Percentiles rank a stretch among this genome's conserved stretches.
phyloP scores from a whole-genome alignment of 768 basidiomycete species.

The Rhodotorula taiwanensis region DNA sequence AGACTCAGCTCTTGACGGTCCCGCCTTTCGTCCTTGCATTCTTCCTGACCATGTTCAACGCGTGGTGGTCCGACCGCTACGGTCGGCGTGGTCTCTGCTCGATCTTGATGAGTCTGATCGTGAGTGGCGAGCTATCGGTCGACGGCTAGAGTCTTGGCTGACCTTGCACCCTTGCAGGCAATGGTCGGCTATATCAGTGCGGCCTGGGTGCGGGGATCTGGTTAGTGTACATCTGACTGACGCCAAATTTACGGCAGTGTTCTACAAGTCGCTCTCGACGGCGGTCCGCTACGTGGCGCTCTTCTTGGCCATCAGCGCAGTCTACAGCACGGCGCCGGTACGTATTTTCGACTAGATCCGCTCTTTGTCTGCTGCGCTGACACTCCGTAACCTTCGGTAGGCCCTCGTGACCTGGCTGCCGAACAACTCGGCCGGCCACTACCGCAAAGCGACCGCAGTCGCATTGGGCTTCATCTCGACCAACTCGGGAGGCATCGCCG shows the following conservation, averaged over 20 bases:
- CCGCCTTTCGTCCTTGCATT: constrained; percentile 28
- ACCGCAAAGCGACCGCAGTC: constrained; percentile 21
- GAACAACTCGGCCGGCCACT: constrained; percentile 25
- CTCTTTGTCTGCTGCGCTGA: neutral
- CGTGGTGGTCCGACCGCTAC: constrained; percentile 15
- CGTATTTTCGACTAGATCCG: neutral
- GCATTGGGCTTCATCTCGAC: constrained; percentile 57
- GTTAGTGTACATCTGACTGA: neutral
- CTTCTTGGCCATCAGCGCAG: constrained; percentile 18
- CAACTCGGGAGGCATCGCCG: constrained; percentile 36
- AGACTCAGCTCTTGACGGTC: constrained; percentile 19
- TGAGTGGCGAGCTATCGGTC: no score
- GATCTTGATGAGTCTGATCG: constrained; percentile 8
- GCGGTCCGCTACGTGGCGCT: constrained; percentile 11
- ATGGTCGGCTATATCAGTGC: constrained; percentile 8
- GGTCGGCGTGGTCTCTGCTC: constrained; percentile 10
- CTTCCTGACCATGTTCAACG: constrained; percentile 19
- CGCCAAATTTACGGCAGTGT: constrained; percentile 5
- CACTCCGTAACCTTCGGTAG: neutral
- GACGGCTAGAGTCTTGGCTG: no score
- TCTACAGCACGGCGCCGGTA: constrained; percentile 10
- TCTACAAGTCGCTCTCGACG: constrained; percentile 3
- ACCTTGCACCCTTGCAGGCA: no score
- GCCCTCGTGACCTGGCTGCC: constrained; percentile 8
- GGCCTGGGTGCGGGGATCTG: neutral